Conservation (phyloP, 2,329 filamentous ascomycete genomes). For the Oidium heveae region DNA sequence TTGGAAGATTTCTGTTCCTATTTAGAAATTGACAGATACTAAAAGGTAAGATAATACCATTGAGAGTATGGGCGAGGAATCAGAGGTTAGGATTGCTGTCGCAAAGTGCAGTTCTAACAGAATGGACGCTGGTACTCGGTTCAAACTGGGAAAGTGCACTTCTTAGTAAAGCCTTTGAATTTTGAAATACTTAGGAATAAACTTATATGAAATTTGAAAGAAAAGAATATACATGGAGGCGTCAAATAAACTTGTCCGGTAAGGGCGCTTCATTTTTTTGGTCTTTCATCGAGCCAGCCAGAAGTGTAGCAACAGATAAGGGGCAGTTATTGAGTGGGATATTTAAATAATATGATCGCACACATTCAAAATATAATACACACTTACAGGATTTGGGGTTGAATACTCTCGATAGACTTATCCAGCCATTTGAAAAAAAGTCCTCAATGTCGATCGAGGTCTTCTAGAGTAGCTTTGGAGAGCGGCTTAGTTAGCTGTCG, state of each 20-base stretch:
- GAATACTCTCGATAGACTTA: conserved; percentile 12
- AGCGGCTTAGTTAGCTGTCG: too few relatives aligned
- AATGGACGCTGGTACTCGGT: conserved; percentile 6
- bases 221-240: conserved; percentile 6
- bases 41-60: background rate
- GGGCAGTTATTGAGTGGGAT: conserved; percentile 3
- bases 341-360: conserved; percentile 13
- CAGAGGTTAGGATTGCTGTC: conserved; percentile 6
- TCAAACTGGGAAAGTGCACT: conserved; percentile 5
- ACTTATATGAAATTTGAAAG: conserved; percentile 9
- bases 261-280: conserved; percentile 10
- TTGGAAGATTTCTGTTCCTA: conserved; percentile 1
- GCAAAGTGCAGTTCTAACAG: conserved; percentile 9
- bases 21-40: background rate
- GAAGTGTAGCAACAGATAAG: conserved; percentile 4
- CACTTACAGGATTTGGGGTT: conserved; percentile 13
- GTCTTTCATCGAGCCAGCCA: conserved; percentile 3
- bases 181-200: conserved; percentile 3
- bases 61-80: conserved; percentile 3
- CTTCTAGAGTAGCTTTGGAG: too few relatives aligned
- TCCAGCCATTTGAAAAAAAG: conserved; percentile 13
- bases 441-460: too few relatives aligned
- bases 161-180: conserved; percentile 7
- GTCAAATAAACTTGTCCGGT: background rate
- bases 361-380: conserved; percentile 7